Percentiles rank a stretch among this genome's conserved stretches.
These are phyloP conservation scores for Quercus lobata DNA, from an alignment of 331 rosid genomes.

Conservation along the genomic window DNA sequence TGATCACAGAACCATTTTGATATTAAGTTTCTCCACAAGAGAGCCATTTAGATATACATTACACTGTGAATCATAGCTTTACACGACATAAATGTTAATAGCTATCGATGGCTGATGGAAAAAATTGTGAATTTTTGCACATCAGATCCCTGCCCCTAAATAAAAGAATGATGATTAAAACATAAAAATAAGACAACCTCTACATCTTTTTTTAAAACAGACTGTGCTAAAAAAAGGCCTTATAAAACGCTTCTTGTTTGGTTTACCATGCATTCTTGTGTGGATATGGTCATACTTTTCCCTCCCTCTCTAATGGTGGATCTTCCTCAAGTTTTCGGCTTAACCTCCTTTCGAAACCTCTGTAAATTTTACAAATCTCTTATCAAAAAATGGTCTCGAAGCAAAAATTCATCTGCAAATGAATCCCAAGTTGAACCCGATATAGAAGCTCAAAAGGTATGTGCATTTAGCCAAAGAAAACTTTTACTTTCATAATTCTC, in stretches of 20 bases:
- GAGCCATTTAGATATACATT: too few relatives aligned
- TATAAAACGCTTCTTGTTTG: slow-evolving; percentile 14
- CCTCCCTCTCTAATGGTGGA: slow-evolving; percentile 45
- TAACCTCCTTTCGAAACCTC: slow-evolving; percentile 26
- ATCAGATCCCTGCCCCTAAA: too few relatives aligned
- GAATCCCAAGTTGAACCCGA: neutral
- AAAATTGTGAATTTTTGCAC: too few relatives aligned
- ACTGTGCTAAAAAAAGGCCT: slow-evolving; percentile 12
- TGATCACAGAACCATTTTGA: too few relatives aligned
- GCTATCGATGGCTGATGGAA: too few relatives aligned
- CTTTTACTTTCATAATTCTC: too few relatives aligned
- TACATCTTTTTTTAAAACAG: neutral
- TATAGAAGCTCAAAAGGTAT: neutral
- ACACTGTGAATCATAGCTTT: too few relatives aligned
- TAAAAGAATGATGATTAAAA: too few relatives aligned
- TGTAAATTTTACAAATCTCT: slow-evolving; percentile 38
- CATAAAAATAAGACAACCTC: neutral
- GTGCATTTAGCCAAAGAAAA: neutral
- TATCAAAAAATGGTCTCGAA: slow-evolving; percentile 36
- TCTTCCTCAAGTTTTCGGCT: slow-evolving; percentile 21
- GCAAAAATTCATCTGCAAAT: slow-evolving; percentile 26
- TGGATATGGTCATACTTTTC: slow-evolving; percentile 8
- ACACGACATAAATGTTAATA: too few relatives aligned
- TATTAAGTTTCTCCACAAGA: too few relatives aligned
- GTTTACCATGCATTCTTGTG: slow-evolving; percentile 17